These are phyloP conservation scores for Prunella vulgaris DNA, from an alignment of 257 asterid genomes.

Conservation along the genomic window DNA sequence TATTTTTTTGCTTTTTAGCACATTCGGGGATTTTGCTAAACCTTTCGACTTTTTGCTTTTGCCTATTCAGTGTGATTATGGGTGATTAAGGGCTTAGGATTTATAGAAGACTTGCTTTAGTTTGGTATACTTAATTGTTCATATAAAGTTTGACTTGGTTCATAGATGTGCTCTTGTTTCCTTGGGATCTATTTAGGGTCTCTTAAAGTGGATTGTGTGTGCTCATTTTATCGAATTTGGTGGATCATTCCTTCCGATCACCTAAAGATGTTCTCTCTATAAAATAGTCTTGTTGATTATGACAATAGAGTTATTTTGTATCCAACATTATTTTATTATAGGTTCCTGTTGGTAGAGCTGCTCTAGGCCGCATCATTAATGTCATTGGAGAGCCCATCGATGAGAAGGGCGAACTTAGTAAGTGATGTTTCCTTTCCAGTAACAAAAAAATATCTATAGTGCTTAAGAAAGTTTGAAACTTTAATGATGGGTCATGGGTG, in stretches of 20 bases:
- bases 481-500: constrained; percentile 22
- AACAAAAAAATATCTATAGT: background rate
- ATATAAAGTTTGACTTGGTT: background rate
- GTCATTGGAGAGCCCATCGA: constrained; percentile 98
- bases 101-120: background rate
- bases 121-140: background rate
- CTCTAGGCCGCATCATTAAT: constrained; percentile 94
- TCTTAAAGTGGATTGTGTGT: background rate
- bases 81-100: background rate
- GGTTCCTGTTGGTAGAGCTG: constrained; percentile 99
- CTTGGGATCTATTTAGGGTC: background rate
- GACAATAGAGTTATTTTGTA: background rate
- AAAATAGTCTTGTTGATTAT: background rate
- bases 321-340: constrained; percentile 17
- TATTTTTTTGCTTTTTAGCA: background rate
- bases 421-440: constrained; percentile 23
- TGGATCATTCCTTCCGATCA: background rate
- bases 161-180: background rate
- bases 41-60: too few species aligned
- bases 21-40: too few species aligned
- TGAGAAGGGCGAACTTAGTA: constrained; percentile 74
- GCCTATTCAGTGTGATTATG: too few species aligned
- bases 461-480: background rate
- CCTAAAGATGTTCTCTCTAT: constrained; percentile 1
- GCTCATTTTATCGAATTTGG: background rate